Percentiles rank a stretch among this genome's conserved stretches.
These are phyloP conservation scores for Rhizomucor miehei DNA, from an alignment of 371 early-diverging fungal genomes.

Conservation along the genomic window DNA sequence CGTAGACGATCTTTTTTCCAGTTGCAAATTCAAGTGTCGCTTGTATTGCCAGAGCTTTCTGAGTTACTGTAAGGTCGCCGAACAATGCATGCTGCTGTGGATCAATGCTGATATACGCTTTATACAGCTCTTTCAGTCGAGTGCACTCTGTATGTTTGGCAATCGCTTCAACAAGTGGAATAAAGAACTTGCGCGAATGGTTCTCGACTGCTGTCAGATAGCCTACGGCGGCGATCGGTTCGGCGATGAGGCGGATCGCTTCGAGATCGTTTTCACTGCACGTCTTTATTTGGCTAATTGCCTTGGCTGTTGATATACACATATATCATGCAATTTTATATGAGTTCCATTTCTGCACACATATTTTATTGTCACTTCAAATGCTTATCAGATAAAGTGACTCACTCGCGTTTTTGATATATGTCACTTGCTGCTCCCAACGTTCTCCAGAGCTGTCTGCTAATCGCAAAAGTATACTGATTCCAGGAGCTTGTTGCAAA, in stretches of 20 bases:
- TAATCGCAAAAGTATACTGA: slow-evolving; percentile 17
- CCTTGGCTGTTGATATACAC: neutral
- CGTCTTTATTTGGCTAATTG: neutral
- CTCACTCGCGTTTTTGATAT: slow-evolving; percentile 28
- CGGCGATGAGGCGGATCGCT: slow-evolving; percentile 14
- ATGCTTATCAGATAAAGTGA: neutral
- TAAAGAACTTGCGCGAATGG: slow-evolving; percentile 39
- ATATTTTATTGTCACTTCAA: too few species aligned
- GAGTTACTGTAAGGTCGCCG: slow-evolving; percentile 21
- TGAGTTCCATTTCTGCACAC: neutral
- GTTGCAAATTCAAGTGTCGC: slow-evolving; percentile 37
- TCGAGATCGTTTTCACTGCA: slow-evolving; percentile 16
- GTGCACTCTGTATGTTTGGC: slow-evolving; percentile 10
- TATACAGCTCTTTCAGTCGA: slow-evolving; percentile 13
- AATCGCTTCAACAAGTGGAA: slow-evolving; percentile 39
- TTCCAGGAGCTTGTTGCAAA: slow-evolving; percentile 13
- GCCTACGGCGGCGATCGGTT: slow-evolving; percentile 34
- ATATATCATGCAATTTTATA: neutral
- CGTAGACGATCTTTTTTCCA: slow-evolving; percentile 22
- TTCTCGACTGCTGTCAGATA: slow-evolving; percentile 45
- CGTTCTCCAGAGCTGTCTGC: slow-evolving; percentile 14
- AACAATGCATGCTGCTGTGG: slow-evolving; percentile 5
- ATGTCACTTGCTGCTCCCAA: slow-evolving; percentile 34
- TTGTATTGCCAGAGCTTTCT: slow-evolving; percentile 40
- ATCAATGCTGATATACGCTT: slow-evolving; percentile 17